Evolutionary conservation across 108 stramenopile genomes (phyloP).

Genomic region (Skeletonema tropicum): DNA sequence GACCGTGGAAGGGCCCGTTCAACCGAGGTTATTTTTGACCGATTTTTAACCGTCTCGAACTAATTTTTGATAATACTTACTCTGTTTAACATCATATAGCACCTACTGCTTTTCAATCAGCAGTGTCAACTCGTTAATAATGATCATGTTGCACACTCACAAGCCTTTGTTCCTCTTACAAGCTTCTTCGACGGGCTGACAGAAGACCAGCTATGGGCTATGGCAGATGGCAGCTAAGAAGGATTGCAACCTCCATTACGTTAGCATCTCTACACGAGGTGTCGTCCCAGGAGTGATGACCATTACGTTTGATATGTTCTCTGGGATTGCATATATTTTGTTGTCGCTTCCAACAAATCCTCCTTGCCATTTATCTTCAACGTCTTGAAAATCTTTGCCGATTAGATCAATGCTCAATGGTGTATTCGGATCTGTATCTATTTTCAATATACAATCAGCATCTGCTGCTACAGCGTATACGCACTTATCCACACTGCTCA

Average conservation of each 20-base stretch:
- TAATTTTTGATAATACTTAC: too few relatives aligned
- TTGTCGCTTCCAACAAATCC: conserved; percentile 74
- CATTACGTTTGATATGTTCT: conserved; percentile 75
- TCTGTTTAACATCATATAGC: too few relatives aligned
- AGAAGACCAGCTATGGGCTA: too few relatives aligned
- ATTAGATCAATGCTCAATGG: conserved; percentile 27
- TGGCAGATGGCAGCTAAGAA: too few relatives aligned
- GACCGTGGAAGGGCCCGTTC: too few relatives aligned
- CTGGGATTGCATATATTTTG: conserved; percentile 80
- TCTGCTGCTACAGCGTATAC: conserved; percentile 83
- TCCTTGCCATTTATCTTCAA: conserved; percentile 50
- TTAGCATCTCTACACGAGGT: conserved; percentile 36
- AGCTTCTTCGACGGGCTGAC: background rate
- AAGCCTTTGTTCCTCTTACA: background rate
- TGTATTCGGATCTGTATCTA: conserved; percentile 54
- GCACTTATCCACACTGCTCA: conserved; percentile 66
- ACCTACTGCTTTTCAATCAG: background rate
- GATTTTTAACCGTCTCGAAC: too few relatives aligned
- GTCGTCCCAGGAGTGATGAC: conserved; percentile 60
- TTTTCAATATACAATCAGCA: conserved; percentile 62
- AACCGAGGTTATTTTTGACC: too few relatives aligned
- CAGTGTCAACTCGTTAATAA: background rate
- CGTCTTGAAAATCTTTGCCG: conserved; percentile 22
- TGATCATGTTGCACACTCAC: background rate
- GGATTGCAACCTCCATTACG: background rate